A percentile compares a stretch with the other conserved stretches of the same genome.
These are phyloP conservation scores for Astrothelium subdiscretum DNA, from an alignment of 495 filamentous ascomycete genomes.

Conservation along the genomic window DNA sequence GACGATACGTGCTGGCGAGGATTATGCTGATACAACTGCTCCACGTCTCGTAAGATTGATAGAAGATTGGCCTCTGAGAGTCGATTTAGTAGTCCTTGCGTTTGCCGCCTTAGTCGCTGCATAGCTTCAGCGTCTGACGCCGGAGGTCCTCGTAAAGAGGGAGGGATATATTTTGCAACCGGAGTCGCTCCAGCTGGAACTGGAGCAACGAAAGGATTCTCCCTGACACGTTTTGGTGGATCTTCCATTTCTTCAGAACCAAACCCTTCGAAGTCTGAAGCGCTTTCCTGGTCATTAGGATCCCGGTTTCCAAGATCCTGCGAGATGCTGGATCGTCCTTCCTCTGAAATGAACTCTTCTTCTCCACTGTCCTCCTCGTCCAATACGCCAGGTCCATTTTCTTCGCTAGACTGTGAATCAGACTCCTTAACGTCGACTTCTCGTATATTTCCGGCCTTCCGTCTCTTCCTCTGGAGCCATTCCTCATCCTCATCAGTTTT, in stretches of 20 bases:
- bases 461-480: constrained; percentile 10
- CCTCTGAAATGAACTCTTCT: constrained; percentile 15
- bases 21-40: constrained; percentile 68
- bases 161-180: constrained; percentile 72
- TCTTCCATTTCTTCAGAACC: constrained; percentile 22
- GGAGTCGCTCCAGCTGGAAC: constrained; percentile 19
- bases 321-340: constrained; percentile 4
- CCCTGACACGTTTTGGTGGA: constrained; percentile 35
- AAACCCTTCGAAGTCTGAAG: constrained; percentile 17
- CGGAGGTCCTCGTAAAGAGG: constrained; percentile 57
- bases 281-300: not conserved
- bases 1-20: constrained; percentile 76
- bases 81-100: constrained; percentile 83
- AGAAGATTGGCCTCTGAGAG: constrained; percentile 81
- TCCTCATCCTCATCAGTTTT: constrained; percentile 22
- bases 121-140: constrained; percentile 56
- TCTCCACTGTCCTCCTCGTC: constrained; percentile 21
- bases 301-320: not conserved
- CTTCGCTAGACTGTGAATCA: constrained; percentile 15
- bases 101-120: constrained; percentile 59
- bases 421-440: constrained; percentile 22
- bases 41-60: constrained; percentile 66
- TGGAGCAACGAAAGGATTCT: constrained; percentile 57
- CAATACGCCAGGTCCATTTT: constrained; percentile 8
- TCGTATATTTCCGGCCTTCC: constrained; percentile 15